A percentile compares a stretch with the other conserved stretches of the same genome.
phyloP scores from a whole-genome alignment of 1,284 basidiomycete species.

The Pholiota adiposa region DNA sequence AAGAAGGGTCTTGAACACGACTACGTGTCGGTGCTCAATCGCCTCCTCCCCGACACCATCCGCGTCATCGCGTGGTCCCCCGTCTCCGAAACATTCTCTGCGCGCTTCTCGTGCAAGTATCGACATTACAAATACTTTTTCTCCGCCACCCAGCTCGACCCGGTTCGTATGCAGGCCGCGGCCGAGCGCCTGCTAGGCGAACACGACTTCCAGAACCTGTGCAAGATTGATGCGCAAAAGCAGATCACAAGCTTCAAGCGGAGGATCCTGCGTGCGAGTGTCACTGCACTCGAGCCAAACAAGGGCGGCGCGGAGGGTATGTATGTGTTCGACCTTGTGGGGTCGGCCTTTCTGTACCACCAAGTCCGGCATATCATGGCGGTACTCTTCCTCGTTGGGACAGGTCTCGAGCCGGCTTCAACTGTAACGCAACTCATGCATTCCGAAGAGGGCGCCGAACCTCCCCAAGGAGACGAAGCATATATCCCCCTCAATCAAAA shows the following conservation, averaged over 20 bases:
- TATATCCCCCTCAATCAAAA: slow-evolving; percentile 67
- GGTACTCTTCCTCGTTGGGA: slow-evolving; percentile 87
- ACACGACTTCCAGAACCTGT: slow-evolving; percentile 96
- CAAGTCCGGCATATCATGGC: slow-evolving; percentile 98
- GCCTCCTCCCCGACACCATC: slow-evolving; percentile 89
- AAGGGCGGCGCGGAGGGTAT: slow-evolving; percentile 40
- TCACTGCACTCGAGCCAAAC: slow-evolving; percentile 24
- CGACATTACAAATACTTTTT: slow-evolving; percentile 99
- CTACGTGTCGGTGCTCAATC: slow-evolving; percentile 86
- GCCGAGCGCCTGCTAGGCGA: slow-evolving; percentile 80
- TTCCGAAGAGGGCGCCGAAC: slow-evolving; percentile 43
- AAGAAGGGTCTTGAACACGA: slow-evolving; percentile 59
- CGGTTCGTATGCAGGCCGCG: slow-evolving; percentile 79
- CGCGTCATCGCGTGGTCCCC: slow-evolving; percentile 97
- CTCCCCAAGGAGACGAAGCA: slow-evolving; percentile 34
- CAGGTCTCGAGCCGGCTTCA: slow-evolving; percentile 76
- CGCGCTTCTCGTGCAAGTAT: slow-evolving; percentile 86
- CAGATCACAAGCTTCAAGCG: slow-evolving; percentile 85
- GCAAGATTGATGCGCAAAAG: slow-evolving; percentile 93
- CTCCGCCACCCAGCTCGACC: slow-evolving; percentile 64
- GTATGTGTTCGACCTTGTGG: slow-evolving; percentile 87
- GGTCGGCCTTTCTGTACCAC: slow-evolving; percentile 94
- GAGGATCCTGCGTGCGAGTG: slow-evolving; percentile 51
- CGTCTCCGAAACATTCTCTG: slow-evolving; percentile 80
- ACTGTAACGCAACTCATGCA: slow-evolving; percentile 83